Percentiles rank a stretch among this genome's conserved stretches.
Evolutionary conservation across 1,284 basidiomycete species (phyloP).

Genomic region (Cutaneotrichosporon sp.): DNA sequence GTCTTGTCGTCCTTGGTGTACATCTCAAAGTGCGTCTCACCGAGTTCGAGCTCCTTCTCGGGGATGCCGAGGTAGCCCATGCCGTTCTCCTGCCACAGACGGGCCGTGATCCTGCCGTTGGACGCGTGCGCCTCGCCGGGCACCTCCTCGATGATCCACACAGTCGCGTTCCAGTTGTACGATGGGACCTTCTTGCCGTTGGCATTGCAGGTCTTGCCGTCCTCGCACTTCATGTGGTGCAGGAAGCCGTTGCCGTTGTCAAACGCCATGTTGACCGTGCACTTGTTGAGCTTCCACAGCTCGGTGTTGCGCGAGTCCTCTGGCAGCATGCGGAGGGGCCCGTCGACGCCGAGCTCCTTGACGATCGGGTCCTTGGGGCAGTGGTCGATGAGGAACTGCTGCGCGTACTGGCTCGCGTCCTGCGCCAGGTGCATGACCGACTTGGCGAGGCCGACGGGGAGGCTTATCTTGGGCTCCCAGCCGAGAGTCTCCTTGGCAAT

Average conservation of each 20-base stretch:
- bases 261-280: slow-evolving; percentile 49
- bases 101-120: slow-evolving; percentile 29
- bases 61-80: slow-evolving; percentile 42
- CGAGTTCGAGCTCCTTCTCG: slow-evolving; percentile 14
- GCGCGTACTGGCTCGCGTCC: slow-evolving; percentile 33
- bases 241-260: slow-evolving; percentile 42
- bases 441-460: slow-evolving; percentile 33
- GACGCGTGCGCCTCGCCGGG: slow-evolving; percentile 10
- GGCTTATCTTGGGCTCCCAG: slow-evolving; percentile 32
- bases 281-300: slow-evolving; percentile 43
- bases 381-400: slow-evolving; percentile 33
- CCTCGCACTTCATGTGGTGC: slow-evolving; percentile 49
- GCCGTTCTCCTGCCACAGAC: slow-evolving; percentile 42
- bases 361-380: slow-evolving; percentile 23
- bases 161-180: slow-evolving; percentile 46
- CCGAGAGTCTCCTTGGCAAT: slow-evolving; percentile 26
- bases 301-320: slow-evolving; percentile 45
- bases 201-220: slow-evolving; percentile 38
- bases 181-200: slow-evolving; percentile 37
- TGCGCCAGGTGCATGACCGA: slow-evolving; percentile 30
- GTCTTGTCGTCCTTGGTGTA: slow-evolving; percentile 24
- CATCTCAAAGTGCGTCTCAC: slow-evolving; percentile 36
- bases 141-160: slow-evolving; percentile 33
- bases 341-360: slow-evolving; percentile 4
- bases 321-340: slow-evolving; percentile 9